Evolutionary conservation across 371 early-diverging fungal genomes (phyloP).

Genomic region (Encephalitozoon romaleae): DNA sequence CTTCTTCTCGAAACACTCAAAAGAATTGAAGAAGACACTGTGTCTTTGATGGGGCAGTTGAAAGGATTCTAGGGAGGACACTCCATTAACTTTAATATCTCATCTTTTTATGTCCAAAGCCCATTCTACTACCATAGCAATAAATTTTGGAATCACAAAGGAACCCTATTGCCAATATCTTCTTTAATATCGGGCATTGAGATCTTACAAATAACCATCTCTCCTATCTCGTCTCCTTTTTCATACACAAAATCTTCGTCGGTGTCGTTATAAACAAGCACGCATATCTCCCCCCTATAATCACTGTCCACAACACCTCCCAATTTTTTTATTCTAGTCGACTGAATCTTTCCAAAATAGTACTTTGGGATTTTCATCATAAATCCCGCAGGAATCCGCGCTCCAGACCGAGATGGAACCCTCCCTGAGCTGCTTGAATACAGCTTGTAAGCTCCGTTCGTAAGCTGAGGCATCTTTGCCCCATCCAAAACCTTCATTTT

Average conservation of each 20-base stretch:
- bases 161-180: background rate
- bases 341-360: constrained; percentile 26
- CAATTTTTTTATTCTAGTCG: constrained; percentile 23
- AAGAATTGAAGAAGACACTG: constrained; percentile 16
- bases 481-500: background rate
- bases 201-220: constrained; percentile 36
- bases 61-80: background rate
- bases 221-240: constrained; percentile 52
- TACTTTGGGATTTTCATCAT: constrained; percentile 27
- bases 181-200: constrained; percentile 20
- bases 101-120: background rate
- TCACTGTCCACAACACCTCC: constrained; percentile 59
- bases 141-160: background rate
- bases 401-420: constrained; percentile 1
- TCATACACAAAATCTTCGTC: constrained; percentile 20
- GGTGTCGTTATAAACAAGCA: constrained; percentile 42
- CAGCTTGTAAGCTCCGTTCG: constrained; percentile 32
- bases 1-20: constrained; percentile 21
- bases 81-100: background rate
- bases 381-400: constrained; percentile 25
- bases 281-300: constrained; percentile 56
- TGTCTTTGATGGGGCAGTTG: constrained; percentile 27
- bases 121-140: background rate
- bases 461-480: background rate
- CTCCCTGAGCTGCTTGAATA: constrained; percentile 19